Evolutionary conservation across 2,329 filamentous ascomycete genomes (phyloP), one percentile per base, ranked within the genome.

Genomic region (Claviceps capensis): DNA sequence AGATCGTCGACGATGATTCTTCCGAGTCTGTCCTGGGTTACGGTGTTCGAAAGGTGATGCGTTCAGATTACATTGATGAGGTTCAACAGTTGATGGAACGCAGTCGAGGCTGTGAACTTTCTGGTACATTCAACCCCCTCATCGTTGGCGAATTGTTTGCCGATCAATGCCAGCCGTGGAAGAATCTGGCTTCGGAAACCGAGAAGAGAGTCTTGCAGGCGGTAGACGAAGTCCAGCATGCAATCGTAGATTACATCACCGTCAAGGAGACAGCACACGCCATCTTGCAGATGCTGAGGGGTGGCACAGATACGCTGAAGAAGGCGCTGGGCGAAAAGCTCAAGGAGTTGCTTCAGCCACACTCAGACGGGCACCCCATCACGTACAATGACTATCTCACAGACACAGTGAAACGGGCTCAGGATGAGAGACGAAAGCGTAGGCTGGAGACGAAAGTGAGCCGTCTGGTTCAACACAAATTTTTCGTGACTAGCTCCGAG

Each of bases 111-210:
- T 65, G 73, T 5, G 82, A 86, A 59, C 63, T 86, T 0, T 77
- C 78, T 0, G 79, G 81, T 0, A 78, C 69, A 0, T 83, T 80
- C 62, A 82, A 82, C 54, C 75, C 81, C 0, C 60, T 79, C 50
- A 65, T 85, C 9, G 71, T 85, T 0, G 66, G 68, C 0, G 75
- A 83, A 22, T 61, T 86, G 0, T 86, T 86, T 59, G 65, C 66
- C 19, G 72, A 82, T 46, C 80, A 85, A 53, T 79, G 73, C 0
- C 51, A 57, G 6, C 74, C 72, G 0, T 86, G 80, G 82, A 61
- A 70, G 43, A 34, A 52, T 0, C 69, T 79, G 26, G 76, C 73
- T 0, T 41, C 5, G 7, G 38, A 42, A 2, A 51, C 52, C 8
- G 47, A 54, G 26, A 23, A 45, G 1, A 38, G 49, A 1, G 41